Evolutionary conservation across 371 early-diverging fungal species (phyloP).

Genomic region (Haplosporangium sp.): DNA sequence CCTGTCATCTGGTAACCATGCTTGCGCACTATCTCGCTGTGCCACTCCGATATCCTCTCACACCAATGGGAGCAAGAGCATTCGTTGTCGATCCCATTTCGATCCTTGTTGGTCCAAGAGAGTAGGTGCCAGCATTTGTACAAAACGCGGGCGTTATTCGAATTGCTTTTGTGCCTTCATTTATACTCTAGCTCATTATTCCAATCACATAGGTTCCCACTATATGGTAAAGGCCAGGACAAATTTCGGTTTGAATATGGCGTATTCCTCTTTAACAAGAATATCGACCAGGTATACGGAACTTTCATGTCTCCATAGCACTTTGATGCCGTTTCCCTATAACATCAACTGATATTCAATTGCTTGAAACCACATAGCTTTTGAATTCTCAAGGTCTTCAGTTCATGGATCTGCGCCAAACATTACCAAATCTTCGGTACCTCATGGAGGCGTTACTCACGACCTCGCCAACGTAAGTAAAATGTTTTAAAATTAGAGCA

Average conservation of each 20-base stretch:
- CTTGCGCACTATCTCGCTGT: constrained; percentile 79
- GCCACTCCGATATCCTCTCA: constrained; percentile 81
- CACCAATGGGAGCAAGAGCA: constrained; percentile 83
- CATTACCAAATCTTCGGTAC: constrained; percentile 80
- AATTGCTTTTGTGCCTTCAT: not conserved
- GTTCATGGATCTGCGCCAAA: constrained; percentile 80
- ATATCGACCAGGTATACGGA: constrained; percentile 89
- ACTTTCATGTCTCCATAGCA: not conserved
- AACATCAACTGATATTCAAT: not conserved
- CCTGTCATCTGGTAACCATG: constrained; percentile 77
- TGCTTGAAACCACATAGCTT: constrained; percentile 57
- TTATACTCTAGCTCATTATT: not conserved
- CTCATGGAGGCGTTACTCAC: constrained; percentile 72
- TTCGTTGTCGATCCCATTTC: constrained; percentile 76
- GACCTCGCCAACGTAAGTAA: constrained; percentile 56
- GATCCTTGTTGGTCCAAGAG: constrained; percentile 61
- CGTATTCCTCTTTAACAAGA: constrained; percentile 86
- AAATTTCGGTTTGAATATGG: constrained; percentile 83
- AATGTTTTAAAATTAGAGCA: too few relatives aligned
- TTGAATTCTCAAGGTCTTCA: constrained; percentile 80
- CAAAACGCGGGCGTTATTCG: not conserved
- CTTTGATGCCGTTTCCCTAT: not conserved
- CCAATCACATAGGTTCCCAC: constrained; percentile 71
- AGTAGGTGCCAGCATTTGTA: constrained; percentile 55
- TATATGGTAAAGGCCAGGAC: constrained; percentile 79